Conservation (phyloP, 1,284 basidiomycete species). For the Cystobasidium sp. region DNA sequence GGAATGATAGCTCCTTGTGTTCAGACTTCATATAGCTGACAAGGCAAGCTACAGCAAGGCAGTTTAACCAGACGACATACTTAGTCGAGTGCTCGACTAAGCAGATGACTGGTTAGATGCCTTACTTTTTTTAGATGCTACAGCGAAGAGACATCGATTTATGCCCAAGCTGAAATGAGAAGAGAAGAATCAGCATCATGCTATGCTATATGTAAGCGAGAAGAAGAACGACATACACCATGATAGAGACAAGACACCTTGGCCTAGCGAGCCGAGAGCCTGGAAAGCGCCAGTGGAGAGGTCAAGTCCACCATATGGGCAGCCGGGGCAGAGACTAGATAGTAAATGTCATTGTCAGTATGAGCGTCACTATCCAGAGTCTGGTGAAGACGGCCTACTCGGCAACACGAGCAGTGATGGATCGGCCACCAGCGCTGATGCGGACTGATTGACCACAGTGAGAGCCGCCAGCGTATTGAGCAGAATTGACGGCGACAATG, state of each 20-base stretch:
- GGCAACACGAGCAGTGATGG: conserved; percentile 69
- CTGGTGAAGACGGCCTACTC: no score
- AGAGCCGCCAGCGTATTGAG: conserved; percentile 58
- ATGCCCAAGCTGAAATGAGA: conserved; percentile 22
- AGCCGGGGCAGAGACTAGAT: conserved; percentile 64
- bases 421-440: conserved; percentile 67
- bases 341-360: neutral
- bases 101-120: neutral
- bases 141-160: neutral
- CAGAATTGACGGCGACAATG: conserved; percentile 67
- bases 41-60: no score
- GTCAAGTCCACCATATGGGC: conserved; percentile 63
- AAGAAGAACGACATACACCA: conserved; percentile 57
- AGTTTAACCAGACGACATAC: no score
- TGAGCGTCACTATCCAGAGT: no score
- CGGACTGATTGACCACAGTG: conserved; percentile 70
- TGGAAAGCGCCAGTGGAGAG: conserved; percentile 75
- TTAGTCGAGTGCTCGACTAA: no score
- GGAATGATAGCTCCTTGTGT: no score
- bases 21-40: no score
- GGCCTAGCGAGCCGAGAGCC: conserved; percentile 62
- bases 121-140: conserved; percentile 4
- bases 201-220: neutral
- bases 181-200: neutral
- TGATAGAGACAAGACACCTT: conserved; percentile 65